Base-by-base conservation (phyloP, 202 grass and related monocot genomes). In the Bolboschoenoplectus hybrid region DNA sequence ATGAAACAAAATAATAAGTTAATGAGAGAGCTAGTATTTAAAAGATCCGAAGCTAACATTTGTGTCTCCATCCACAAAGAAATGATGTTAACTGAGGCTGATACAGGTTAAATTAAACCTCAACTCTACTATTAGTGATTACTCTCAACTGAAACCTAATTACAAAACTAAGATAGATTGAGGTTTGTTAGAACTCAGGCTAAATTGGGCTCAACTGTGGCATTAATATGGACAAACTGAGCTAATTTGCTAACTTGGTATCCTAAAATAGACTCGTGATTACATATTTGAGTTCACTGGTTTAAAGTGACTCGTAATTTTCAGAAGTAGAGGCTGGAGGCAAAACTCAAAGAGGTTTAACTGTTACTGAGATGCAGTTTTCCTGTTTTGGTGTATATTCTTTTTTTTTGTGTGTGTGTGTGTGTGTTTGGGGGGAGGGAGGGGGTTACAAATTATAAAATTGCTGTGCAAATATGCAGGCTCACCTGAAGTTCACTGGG, bases 401-500 rank as follows among this genome's bases (percentile, higher is more conserved):
- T 26, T 26, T 26, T 26, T 26, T 26, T 26, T 26, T 26, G 26
- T 26, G 26, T 26, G 26, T 26, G 26, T 26, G 26, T 26, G 26
- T 26, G 26, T 26, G 26, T 26, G 26, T 26, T 26, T 26, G 26
- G 26, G 26, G 26, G 26, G 26, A 26, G 26, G 26, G 26, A 26
- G 26, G 26, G 26, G 26, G 26, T 26, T 26, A 26, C 26, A 26
- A 26, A 26, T 26, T 44, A 44, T 3, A 44, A 44, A 2, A 44
- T 56, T 56, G 13, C 53, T 16, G 12, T 38, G 35, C 38, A 66
- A 38, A 68, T 67, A 52, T 69, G 20, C 9, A 84, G 68, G 63
- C 90, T 7, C 76, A 99, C 97, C 92, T 99, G 91, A 75, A 99
- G 89, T 87, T 94, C 93, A 77, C 64, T 89, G 44, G 90, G 82